Conservation (phyloP, 305 asterid genomes). For the Fraxinus albicans region DNA sequence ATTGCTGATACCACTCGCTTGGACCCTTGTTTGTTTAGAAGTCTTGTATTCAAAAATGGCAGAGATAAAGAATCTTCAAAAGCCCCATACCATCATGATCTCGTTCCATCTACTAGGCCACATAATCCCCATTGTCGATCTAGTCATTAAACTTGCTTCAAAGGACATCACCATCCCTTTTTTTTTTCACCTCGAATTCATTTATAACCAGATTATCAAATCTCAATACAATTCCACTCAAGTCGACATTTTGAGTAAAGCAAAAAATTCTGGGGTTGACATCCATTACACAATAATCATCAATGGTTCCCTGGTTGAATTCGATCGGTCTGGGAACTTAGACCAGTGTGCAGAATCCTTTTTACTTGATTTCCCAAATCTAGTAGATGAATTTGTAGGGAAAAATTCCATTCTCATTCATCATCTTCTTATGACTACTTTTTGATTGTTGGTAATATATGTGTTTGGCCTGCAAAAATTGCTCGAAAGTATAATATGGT, state of each 20-base stretch:
- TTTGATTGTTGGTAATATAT: slow-evolving; percentile 52
- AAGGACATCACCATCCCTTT: slow-evolving; percentile 42
- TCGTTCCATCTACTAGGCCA: slow-evolving; percentile 64
- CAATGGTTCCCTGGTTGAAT: slow-evolving; percentile 29
- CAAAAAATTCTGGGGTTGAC: slow-evolving; percentile 33
- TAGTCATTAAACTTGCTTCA: slow-evolving; percentile 54
- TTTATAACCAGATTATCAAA: slow-evolving; percentile 5
- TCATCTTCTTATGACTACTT: slow-evolving; percentile 16
- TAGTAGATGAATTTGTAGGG: slow-evolving; percentile 50
- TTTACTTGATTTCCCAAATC: slow-evolving; percentile 30
- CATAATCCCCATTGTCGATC: slow-evolving; percentile 48
- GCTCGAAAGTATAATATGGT: too few species aligned
- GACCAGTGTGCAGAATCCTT: slow-evolving; percentile 22
- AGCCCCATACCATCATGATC: slow-evolving; percentile 53
- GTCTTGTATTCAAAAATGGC: slow-evolving; percentile 22
- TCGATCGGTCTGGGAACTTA: slow-evolving; percentile 34
- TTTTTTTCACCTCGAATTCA: slow-evolving; percentile 20
- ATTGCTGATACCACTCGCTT: too few species aligned
- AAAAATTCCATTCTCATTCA: slow-evolving; percentile 17
- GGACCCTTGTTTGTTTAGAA: too few species aligned
- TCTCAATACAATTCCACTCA: background rate
- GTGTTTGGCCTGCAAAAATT: slow-evolving; percentile 28
- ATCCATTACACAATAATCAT: slow-evolving; percentile 31
- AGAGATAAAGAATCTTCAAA: background rate
- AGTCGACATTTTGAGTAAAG: slow-evolving; percentile 16